Evolutionary conservation across 257 asterid genomes (phyloP), one percentile per base, ranked within the genome.

Genomic region (Petunia axillaris): DNA sequence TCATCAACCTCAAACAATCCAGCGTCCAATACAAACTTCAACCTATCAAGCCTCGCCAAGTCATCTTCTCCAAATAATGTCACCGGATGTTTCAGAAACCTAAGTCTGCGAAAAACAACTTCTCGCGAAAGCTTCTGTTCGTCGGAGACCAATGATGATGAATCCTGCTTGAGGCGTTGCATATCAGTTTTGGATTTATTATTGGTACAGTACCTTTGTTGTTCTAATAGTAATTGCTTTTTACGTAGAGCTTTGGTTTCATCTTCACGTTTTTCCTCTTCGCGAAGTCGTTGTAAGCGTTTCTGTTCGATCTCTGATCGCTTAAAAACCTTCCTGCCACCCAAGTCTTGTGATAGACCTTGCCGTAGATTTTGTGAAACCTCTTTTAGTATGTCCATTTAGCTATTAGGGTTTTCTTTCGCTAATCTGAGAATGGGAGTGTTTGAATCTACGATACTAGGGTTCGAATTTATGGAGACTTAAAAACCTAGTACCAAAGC

Each of bases 51-150:
- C 58, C 99, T 84, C 43, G 96, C 93, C 81, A 80, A 92, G 5
- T 92, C 99, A 81, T 91, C 97, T 83, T 95, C 99, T 0, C 99
- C 97, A 37, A 93, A 93, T 3, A 95, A 88, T 39, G 99, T 95
- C 15, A 88, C 93, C 1, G 98, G 98, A 3, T 95, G 96, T 64
- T 95, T 95, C 50, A 93, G 68, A 64, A 90, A 84, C 1, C 98
- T 92, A 16, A 93, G 92, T 13, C 97, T 92, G 80, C 96, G 95
- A 7, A 95, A 79, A 16, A 95, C 97, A 83, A 93, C 97, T 43
- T 90, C 91, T 48, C 3, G 90, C 5, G 95, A 91, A 6, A 92
- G 91, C 97, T 14, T 25, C 0, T 25, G 25, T 25, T 25, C 25
- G 25, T 25, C 25, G 65, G 58, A 70, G 44, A 90, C 64, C 2